Base-by-base conservation (phyloP, 1,139 yeast species). In the Kluyveromyces marxianus region DNA sequence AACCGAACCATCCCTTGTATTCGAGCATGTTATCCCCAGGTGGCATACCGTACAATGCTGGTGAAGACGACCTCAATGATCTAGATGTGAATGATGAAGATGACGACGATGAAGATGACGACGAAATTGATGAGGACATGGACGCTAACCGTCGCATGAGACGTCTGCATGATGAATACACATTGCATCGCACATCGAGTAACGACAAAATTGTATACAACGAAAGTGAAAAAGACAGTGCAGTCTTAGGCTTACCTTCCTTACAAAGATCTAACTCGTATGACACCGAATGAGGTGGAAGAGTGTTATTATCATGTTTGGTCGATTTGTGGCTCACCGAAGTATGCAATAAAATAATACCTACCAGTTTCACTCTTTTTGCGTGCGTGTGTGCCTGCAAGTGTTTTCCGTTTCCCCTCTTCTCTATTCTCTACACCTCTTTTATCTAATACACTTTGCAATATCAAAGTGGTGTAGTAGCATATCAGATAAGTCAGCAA, bases 1-100 rank as follows among this genome's bases (percentile, higher is more conserved):
- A 79, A 58, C 71, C 76, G 27, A 66, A 69, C 45, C 77, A 80
- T 56, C 82, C 87, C 3, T 64, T 82, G 46, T 83, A 83, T 54
- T 59, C 58, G 30, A 60, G 59, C 37, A 54, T 63, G 54, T 48
- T 60, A 4, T 49, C 53, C 6, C 47, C 56, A 26, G 60, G 55
- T 8, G 49, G 45, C 25, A 46, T 52, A 2, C 51, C 54, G 14
- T 54, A 51, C 33, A 49, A 50, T 33, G 49, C 53, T n/a, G 49
- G 50, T 7, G 50, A 49, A 30, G 54, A 33, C 10, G 49, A 47
- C n/a, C 39, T 44, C 26, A 49, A 47, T 33, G 56, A 52, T 28
- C 53, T 55, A 37, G 56, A 56, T 40, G 53, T 49, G 10, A 58
- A 54, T 32, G 57, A 49, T 35, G 54, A 54, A 24, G 60, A 55